These are phyloP conservation scores for Sporodiniella umbellata DNA, from an alignment of 371 early-diverging fungal genomes.

Conservation along the genomic window DNA sequence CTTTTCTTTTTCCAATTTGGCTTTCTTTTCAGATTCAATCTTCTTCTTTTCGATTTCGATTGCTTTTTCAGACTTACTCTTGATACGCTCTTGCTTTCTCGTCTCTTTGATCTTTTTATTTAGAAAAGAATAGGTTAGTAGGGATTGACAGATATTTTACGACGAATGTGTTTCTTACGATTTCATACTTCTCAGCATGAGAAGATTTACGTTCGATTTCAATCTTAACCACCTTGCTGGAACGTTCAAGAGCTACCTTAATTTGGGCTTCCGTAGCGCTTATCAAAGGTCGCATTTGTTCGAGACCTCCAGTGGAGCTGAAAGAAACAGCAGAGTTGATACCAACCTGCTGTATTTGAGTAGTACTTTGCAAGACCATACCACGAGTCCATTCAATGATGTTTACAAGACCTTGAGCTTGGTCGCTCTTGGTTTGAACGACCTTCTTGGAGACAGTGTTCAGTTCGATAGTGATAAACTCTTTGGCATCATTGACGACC, in stretches of 20 bases:
- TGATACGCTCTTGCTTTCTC: conserved; percentile 9
- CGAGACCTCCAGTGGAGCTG: conserved; percentile 20
- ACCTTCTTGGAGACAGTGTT: conserved; percentile 16
- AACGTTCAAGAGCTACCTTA: conserved; percentile 17
- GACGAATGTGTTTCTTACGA: conserved; percentile 16
- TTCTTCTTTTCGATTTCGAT: conserved; percentile 10
- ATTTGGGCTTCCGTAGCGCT: conserved; percentile 18
- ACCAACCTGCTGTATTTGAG: conserved; percentile 22
- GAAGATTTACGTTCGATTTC: conserved; percentile 14
- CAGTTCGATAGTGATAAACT: conserved; percentile 13
- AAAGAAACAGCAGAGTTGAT: conserved; percentile 19
- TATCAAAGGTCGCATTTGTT: conserved; percentile 26
- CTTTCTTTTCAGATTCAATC: neutral
- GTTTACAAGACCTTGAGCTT: conserved; percentile 12
- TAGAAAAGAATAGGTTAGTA: conserved; percentile 1
- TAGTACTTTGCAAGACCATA: conserved; percentile 23
- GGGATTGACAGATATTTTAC: neutral
- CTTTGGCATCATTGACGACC: conserved; percentile 11
- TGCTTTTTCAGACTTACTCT: neutral
- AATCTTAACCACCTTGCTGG: conserved; percentile 18
- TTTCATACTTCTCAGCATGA: conserved; percentile 14
- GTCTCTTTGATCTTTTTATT: conserved; percentile 18
- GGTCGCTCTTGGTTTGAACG: conserved; percentile 4
- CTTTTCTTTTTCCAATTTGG: no score
- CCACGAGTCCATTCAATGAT: conserved; percentile 29